Evolutionary conservation across 805 yeast genomes (phyloP).

Genomic region (Nakazawaea wickerhamii): DNA sequence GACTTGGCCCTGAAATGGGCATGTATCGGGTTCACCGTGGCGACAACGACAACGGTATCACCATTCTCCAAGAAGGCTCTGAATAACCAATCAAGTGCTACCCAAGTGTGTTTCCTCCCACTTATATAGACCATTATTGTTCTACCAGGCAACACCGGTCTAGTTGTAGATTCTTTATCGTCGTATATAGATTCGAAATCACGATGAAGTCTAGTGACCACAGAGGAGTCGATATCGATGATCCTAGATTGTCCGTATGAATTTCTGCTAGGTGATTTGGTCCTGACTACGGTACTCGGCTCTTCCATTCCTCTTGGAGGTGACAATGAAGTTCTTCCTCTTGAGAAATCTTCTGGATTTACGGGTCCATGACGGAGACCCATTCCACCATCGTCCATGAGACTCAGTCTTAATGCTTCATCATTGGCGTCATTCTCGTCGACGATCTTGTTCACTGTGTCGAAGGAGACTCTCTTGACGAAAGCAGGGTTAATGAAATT

Average conservation of each 20-base stretch:
- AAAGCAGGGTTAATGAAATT: conserved; percentile 7
- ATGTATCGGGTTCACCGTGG: conserved; percentile 38
- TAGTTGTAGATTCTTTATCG: conserved; percentile 26
- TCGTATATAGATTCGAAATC: conserved; percentile 42
- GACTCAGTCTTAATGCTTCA: neutral
- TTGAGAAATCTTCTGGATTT: conserved; percentile 5
- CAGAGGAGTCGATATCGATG: conserved; percentile 34
- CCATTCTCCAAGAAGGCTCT: conserved; percentile 52
- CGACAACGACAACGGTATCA: conserved; percentile 59
- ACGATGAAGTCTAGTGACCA: conserved; percentile 41
- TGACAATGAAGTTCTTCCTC: conserved; percentile 1
- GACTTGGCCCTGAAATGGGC: conserved; percentile 21
- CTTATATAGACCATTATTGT: conserved; percentile 58
- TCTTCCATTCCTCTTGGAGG: no score
- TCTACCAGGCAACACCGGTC: conserved; percentile 45
- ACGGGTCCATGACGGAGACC: conserved; percentile 5
- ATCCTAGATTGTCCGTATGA: conserved; percentile 31
- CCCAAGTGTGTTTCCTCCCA: conserved; percentile 80
- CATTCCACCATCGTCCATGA: conserved; percentile 13
- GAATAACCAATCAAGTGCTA: conserved; percentile 67
- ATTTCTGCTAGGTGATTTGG: conserved; percentile 6
- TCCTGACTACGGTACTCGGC: neutral
- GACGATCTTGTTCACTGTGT: conserved; percentile 9
- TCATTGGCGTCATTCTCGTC: neutral
- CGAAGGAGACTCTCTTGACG: conserved; percentile 10